Percentiles rank a stretch among this genome's conserved stretches.
Conservation (phyloP, 2,329 filamentous ascomycete species). For the Claviceps pazoutovae region DNA sequence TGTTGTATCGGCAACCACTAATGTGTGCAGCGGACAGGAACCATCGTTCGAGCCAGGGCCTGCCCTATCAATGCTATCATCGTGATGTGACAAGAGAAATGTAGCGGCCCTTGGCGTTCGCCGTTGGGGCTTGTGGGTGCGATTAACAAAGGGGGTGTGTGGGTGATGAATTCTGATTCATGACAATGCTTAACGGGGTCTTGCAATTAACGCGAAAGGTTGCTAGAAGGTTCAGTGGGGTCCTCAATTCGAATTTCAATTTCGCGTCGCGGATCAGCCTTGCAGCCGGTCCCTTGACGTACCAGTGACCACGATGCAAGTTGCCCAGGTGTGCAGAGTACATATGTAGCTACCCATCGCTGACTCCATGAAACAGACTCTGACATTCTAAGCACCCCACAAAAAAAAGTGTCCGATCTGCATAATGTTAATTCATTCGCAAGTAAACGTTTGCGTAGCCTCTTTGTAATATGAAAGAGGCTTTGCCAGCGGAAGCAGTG, state of each 20-base stretch:
- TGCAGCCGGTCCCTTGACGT: no score
- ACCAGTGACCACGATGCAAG: no score
- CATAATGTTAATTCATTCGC: no score
- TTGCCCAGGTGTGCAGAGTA: no score
- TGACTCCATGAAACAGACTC: no score
- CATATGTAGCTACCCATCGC: no score
- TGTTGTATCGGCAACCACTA: conserved; percentile 5
- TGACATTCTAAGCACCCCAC: no score
- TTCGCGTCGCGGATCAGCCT: neutral
- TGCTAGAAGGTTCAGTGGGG: conserved; percentile 35
- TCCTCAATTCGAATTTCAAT: neutral
- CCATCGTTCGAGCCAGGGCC: neutral
- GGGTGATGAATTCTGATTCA: neutral
- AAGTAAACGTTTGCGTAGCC: no score
- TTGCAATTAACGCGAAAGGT: conserved; percentile 21
- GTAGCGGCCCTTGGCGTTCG: neutral
- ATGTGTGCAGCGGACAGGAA: neutral
- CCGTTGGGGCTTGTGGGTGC: neutral
- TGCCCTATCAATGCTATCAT: neutral
- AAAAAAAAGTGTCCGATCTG: no score
- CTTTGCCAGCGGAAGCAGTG: no score
- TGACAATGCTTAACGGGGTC: conserved; percentile 11
- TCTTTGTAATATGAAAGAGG: no score
- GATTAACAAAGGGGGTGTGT: neutral
- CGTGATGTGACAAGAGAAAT: conserved; percentile 1